phyloP scores from a whole-genome alignment of 106 monocot genomes.

The Dendrobium officinale region DNA sequence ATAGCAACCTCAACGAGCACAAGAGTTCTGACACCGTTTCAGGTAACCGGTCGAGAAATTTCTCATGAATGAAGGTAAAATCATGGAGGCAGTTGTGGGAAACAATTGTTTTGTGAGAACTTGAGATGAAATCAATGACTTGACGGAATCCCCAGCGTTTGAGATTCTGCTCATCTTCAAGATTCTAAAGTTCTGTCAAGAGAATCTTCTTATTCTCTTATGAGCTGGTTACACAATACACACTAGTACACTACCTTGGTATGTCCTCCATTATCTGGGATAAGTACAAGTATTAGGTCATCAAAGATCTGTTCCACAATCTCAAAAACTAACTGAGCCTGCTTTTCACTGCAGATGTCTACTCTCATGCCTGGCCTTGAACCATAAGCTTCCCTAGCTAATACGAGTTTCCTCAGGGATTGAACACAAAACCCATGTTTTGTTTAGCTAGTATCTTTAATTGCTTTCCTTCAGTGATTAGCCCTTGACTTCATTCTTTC shows the following conservation, averaged over 20 bases:
- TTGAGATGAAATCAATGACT: conserved; percentile 16
- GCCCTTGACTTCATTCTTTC: conserved; percentile 68
- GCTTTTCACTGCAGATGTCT: conserved; percentile 67
- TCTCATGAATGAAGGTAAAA: conserved; percentile 37
- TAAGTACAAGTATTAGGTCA: no score
- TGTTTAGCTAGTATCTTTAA: conserved; percentile 28
- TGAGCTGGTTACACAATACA: conserved; percentile 56
- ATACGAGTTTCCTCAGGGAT: conserved; percentile 60
- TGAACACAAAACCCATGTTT: conserved; percentile 43
- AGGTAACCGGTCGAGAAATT: conserved; percentile 68
- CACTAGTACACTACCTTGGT: conserved; percentile 25
- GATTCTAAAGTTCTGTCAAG: conserved; percentile 59
- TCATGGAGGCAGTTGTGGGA: no score
- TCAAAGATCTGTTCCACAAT: no score
- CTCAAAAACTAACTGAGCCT: conserved; percentile 27
- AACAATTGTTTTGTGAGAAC: no score
- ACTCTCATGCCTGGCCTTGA: conserved; percentile 73
- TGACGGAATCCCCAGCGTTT: conserved; percentile 78
- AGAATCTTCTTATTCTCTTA: conserved; percentile 73
- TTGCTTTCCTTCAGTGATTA: conserved; percentile 48
- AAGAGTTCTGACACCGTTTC: conserved; percentile 62
- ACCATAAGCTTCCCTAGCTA: conserved; percentile 57
- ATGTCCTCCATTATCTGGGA: conserved; percentile 13
- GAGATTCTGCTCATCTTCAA: conserved; percentile 61
- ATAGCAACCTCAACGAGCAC: conserved; percentile 69